These are phyloP conservation scores for Chrysophaeum taylorii DNA, from an alignment of 352 stramenopile genomes.

Conservation along the genomic window DNA sequence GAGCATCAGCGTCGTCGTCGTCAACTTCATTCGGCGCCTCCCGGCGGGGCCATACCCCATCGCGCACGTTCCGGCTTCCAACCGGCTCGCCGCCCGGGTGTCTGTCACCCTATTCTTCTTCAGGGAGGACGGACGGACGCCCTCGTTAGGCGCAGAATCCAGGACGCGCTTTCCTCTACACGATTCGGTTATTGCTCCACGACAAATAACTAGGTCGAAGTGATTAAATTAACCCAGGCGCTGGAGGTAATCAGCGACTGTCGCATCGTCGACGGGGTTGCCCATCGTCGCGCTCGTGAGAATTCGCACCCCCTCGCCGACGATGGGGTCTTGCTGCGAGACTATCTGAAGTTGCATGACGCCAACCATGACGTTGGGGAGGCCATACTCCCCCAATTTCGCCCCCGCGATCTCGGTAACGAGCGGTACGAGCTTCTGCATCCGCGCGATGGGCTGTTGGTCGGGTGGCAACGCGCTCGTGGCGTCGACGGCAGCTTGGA, in stretches of 20 bases:
- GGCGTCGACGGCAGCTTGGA: background rate
- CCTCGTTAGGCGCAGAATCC: no score
- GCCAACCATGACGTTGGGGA: slow-evolving; percentile 12
- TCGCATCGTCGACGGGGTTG: background rate
- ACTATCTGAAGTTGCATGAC: slow-evolving; percentile 10
- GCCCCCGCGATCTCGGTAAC: background rate
- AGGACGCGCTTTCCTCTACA: no score
- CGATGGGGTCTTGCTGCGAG: background rate
- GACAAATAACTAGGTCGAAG: no score
- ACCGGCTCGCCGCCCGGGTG: no score
- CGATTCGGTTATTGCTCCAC: no score
- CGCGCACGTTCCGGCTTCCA: no score
- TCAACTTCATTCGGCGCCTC: no score
- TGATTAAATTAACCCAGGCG: background rate
- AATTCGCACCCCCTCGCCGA: background rate
- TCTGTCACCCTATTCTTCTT: no score
- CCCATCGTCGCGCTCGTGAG: slow-evolving; percentile 9
- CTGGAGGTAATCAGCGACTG: background rate
- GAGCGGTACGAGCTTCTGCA: background rate
- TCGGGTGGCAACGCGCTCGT: background rate
- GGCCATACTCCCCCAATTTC: background rate
- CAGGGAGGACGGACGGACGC: no score
- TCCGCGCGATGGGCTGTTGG: background rate
- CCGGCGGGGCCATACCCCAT: no score
- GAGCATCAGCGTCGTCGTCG: no score